A percentile compares a stretch with the other conserved stretches of the same genome.
phyloP scores from a whole-genome alignment of 1,139 yeast species.

The Yamadazyma spencermartinsiae region DNA sequence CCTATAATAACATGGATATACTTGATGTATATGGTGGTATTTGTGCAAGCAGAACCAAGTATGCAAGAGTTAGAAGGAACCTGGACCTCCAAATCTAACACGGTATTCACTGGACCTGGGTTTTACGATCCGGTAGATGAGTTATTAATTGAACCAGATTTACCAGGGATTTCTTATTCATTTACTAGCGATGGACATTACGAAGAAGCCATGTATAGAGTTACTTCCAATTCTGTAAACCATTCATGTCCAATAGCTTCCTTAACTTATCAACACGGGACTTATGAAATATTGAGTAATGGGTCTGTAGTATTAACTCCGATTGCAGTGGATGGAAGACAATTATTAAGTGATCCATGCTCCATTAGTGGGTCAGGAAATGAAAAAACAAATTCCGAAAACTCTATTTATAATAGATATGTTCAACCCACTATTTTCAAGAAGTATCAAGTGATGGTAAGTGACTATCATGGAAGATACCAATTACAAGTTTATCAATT shows the following conservation, averaged over 20 bases:
- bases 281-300: conserved; percentile 58
- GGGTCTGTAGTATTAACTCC: conserved; percentile 75
- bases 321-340: conserved; percentile 88
- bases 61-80: conserved; percentile 70
- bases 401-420: conserved; percentile 70
- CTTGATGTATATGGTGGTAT: conserved; percentile 1
- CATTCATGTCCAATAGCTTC: conserved; percentile 86
- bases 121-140: conserved; percentile 96
- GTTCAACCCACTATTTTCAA: conserved; percentile 63
- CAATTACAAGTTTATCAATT: conserved; percentile 72
- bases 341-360: conserved; percentile 86
- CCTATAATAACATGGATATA: not conserved
- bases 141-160: conserved; percentile 86
- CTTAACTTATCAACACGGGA: conserved; percentile 86
- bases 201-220: conserved; percentile 86
- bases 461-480: conserved; percentile 80
- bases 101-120: conserved; percentile 96
- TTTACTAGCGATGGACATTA: conserved; percentile 89
- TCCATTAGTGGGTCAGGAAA: conserved; percentile 35
- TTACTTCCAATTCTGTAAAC: conserved; percentile 66
- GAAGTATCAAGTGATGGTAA: conserved; percentile 60
- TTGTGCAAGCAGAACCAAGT: conserved; percentile 23
- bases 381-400: conserved; percentile 9
- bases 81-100: conserved; percentile 90
- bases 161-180: conserved; percentile 91